Conservation (phyloP, 345 rosid genomes). For the Boechera divaricarpa region DNA sequence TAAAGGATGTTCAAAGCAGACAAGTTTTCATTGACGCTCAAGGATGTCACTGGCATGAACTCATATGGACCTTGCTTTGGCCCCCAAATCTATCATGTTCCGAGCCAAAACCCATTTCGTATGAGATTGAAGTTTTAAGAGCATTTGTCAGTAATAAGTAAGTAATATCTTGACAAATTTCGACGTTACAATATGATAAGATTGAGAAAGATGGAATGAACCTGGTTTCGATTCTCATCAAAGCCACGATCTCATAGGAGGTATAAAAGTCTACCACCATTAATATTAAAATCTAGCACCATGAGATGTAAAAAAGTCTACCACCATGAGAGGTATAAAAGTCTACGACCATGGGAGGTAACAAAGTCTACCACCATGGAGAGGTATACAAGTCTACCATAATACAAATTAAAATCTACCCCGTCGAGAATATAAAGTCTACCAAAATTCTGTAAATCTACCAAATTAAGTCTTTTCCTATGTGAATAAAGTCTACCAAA, state of each 20-base stretch:
- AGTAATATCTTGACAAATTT: background rate
- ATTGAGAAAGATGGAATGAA: constrained; percentile 25
- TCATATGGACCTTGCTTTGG: constrained; percentile 78
- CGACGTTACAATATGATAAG: background rate
- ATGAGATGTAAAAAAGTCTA: no score
- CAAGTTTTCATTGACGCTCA: constrained; percentile 58
- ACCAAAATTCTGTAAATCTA: no score
- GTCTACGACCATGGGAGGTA: no score
- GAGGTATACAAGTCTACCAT: no score
- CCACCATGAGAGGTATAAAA: no score
- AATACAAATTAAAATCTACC: no score
- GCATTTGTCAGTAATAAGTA: background rate
- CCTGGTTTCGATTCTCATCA: constrained; percentile 82
- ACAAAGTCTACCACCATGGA: no score
- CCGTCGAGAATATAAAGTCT: no score
- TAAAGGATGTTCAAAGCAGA: constrained; percentile 62
- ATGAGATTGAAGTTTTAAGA: background rate
- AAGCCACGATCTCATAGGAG: constrained; percentile 84
- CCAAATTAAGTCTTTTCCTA: no score
- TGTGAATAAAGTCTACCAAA: no score
- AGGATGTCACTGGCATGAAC: constrained; percentile 73
- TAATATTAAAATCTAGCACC: no score
- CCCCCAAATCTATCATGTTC: constrained; percentile 72
- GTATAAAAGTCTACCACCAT: no score
- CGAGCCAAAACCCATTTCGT: background rate